Conservation (phyloP, 148 eudicot genomes). For the Oxyria digyna region DNA sequence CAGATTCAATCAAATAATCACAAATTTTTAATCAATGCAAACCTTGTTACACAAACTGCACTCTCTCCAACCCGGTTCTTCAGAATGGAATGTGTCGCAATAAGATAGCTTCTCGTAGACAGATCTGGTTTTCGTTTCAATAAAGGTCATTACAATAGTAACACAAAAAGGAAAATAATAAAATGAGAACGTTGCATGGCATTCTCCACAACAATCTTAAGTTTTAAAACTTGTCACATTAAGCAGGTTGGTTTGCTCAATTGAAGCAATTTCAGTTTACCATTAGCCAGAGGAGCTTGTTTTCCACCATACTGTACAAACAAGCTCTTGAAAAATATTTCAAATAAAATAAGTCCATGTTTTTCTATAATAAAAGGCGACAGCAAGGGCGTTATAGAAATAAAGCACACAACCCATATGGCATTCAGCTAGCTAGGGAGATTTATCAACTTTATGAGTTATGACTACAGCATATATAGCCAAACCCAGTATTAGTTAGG, state of each 20-base stretch:
- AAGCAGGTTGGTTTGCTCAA: background rate
- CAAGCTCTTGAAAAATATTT: background rate
- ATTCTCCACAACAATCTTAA: background rate
- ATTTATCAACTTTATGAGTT: background rate
- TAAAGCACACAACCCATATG: background rate
- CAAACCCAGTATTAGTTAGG: background rate
- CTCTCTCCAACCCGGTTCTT: conserved; percentile 94
- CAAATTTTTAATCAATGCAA: conserved; percentile 8
- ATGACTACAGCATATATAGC: background rate
- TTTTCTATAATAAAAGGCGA: background rate
- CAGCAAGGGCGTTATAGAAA: background rate
- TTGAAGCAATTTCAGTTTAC: background rate
- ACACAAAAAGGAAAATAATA: background rate
- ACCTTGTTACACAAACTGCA: conserved; percentile 88
- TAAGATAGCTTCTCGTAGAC: conserved; percentile 53
- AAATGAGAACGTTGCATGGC: background rate
- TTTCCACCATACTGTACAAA: background rate
- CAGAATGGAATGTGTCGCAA: conserved; percentile 71
- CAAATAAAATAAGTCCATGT: background rate
- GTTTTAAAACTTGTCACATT: background rate
- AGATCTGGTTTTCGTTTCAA: conserved; percentile 35
- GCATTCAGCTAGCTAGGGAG: background rate
- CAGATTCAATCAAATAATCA: background rate
- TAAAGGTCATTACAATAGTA: background rate
- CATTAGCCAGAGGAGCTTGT: background rate